Evolutionary conservation across 176 grass and related monocot genomes (phyloP), one percentile per base, ranked within the genome.

Genomic region (Phyllostachys edulis): DNA sequence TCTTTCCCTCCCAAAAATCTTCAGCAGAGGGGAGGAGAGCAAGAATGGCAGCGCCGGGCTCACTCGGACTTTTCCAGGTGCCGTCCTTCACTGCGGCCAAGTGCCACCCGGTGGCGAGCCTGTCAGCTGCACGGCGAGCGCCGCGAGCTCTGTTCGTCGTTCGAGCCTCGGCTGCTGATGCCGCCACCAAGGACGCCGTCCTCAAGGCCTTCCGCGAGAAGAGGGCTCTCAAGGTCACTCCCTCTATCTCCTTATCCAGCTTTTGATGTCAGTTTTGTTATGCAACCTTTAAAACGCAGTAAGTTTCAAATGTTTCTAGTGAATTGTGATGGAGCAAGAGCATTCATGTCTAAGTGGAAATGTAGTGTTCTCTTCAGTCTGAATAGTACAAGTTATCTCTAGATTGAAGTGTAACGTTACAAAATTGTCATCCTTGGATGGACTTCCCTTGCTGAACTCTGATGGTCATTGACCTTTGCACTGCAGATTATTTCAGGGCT

Each of bases 401-500:
- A 20, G 62, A 4, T 79, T 60, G 39, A 88, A 80, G 75, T 71
- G 62, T 76, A 4, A 67, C 14, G n/a, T 6, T 26, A 76, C 10
- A 42, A 3, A 16, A 20, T 41, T 60, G 32, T 1, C 8, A 12
- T 64, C 32, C 34, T 93, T 50, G 18, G 23, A 50, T 46, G 10
- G 20, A 29, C 10, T 49, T 18, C 59, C 27, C 16, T 44, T 23
- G 14, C 59, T 45, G 38, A 76, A 36, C 11, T 51, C 37, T 90
- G n/a, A 91, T 17, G 37, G 4, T n/a, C 1, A 54, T 39, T 83
- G n/a, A 3, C 6, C 59, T 47, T 73, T 84, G 13, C 54, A 76
- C 76, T 80, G 85, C 83, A 98, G 96, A 95, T 98, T 55, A 98
- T 98, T 37, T 95, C 96, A 4, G 93, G 93, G 56, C 92, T 98